Evolutionary conservation across 768 basidiomycete species (phyloP).

Genomic region (Ramaria rubella): DNA sequence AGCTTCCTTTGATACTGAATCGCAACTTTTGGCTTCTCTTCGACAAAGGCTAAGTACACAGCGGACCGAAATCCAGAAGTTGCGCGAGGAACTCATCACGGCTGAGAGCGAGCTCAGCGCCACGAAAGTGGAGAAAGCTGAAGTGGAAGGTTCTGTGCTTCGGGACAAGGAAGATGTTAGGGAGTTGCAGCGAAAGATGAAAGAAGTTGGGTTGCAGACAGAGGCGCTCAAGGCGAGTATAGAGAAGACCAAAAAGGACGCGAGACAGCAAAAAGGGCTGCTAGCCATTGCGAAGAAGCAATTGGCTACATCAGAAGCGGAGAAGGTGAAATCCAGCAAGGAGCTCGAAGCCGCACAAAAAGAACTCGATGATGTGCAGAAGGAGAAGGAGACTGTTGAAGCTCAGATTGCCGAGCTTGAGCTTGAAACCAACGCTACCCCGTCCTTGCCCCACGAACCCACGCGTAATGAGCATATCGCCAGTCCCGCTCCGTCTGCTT

Average conservation of each 20-base stretch:
- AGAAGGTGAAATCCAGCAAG: conserved; percentile 60
- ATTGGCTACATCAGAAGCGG: conserved; percentile 73
- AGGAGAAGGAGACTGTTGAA: conserved; percentile 53
- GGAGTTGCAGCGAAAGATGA: conserved; percentile 77
- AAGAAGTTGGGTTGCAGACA: conserved; percentile 69
- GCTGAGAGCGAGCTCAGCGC: conserved; percentile 92
- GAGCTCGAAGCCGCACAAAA: conserved; percentile 62
- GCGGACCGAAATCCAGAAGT: conserved; percentile 61
- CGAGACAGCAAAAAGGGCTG: conserved; percentile 92
- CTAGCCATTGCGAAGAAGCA: conserved; percentile 95
- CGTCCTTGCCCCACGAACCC: conserved; percentile 13
- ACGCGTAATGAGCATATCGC: conserved; percentile 14
- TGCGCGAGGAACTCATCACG: conserved; percentile 72
- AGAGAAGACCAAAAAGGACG: conserved; percentile 89
- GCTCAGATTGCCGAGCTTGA: conserved; percentile 33
- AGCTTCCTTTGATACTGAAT: conserved; percentile 82
- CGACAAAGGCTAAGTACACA: conserved; percentile 66
- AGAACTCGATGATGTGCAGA: conserved; percentile 44
- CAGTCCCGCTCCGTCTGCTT: conserved; percentile 38
- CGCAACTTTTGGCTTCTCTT: conserved; percentile 55
- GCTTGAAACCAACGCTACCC: conserved; percentile 23
- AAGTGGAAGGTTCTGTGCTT: conserved; percentile 79
- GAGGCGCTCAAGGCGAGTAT: conserved; percentile 63
- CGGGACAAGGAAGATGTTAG: conserved; percentile 93
- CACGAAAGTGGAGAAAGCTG: conserved; percentile 80